Conservation (phyloP, 495 filamentous ascomycete species). For the Staphylotrichum tortipilum region DNA sequence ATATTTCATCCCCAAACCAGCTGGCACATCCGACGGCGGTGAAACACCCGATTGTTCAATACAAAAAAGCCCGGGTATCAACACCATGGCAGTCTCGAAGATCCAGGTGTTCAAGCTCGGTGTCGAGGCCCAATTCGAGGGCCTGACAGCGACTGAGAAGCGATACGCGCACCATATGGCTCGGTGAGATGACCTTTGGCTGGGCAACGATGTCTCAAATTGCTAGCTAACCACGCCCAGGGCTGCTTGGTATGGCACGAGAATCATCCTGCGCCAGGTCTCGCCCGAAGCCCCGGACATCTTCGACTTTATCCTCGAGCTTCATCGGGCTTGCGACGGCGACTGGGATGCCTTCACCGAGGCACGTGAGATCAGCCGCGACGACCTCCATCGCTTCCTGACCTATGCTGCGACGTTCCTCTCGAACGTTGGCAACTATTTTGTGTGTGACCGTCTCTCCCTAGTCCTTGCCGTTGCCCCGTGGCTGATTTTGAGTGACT, state of each 20-base stretch:
- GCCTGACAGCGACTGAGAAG: neutral
- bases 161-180: constrained; percentile 2
- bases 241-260: constrained; percentile 33
- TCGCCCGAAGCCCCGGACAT: constrained; percentile 32
- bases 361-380: neutral
- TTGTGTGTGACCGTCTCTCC: neutral
- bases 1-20: no score
- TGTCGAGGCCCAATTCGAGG: neutral
- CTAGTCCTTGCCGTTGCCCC: neutral
- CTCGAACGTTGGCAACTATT: constrained; percentile 32
- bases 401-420: constrained; percentile 28
- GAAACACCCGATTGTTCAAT: no score
- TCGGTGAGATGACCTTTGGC: neutral
- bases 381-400: constrained; percentile 22
- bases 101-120: neutral
- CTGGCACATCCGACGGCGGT: no score
- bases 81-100: neutral
- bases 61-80: no score
- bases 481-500: no score
- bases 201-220: neutral
- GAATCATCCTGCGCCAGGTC: constrained; percentile 34
- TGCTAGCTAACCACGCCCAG: neutral
- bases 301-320: constrained; percentile 33
- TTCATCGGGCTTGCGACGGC: constrained; percentile 26
- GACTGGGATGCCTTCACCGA: constrained; percentile 23